Evolutionary conservation across 305 asterid genomes (phyloP).

Genomic region (Fraxinus sp.): DNA sequence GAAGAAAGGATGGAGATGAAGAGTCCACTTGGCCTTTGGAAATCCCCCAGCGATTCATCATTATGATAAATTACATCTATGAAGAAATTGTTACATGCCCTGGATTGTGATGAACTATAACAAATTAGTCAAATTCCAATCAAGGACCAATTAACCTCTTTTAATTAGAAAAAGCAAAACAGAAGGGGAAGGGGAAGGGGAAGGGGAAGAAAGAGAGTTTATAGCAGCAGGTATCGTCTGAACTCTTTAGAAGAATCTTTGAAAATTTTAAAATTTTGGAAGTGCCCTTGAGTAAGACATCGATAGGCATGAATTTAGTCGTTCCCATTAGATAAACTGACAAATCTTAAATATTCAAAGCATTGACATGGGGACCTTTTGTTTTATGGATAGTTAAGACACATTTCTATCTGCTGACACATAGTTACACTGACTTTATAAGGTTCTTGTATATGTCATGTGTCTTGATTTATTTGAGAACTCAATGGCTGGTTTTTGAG

Average conservation of each 20-base stretch:
- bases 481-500: neutral
- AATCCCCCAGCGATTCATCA: neutral
- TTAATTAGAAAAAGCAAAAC: neutral
- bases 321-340: neutral
- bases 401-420: neutral
- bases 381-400: constrained; percentile 9
- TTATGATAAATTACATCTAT: neutral
- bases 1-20: neutral
- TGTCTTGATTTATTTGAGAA: neutral
- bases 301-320: neutral
- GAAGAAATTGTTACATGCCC: neutral
- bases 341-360: neutral
- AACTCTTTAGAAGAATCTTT: neutral
- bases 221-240: neutral
- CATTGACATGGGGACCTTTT: constrained; percentile 7
- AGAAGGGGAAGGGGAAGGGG: neutral
- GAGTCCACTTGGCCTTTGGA: neutral
- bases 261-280: neutral
- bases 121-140: neutral
- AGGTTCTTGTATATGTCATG: constrained; percentile 9
- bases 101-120: neutral
- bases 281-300: neutral
- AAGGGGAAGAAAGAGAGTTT: neutral
- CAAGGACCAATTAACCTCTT: neutral
- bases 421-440: neutral